Evolutionary conservation across 371 early-diverging fungal genomes (phyloP), one percentile per base, ranked within the genome.

Genomic region (Saksenaea oblongispora): DNA sequence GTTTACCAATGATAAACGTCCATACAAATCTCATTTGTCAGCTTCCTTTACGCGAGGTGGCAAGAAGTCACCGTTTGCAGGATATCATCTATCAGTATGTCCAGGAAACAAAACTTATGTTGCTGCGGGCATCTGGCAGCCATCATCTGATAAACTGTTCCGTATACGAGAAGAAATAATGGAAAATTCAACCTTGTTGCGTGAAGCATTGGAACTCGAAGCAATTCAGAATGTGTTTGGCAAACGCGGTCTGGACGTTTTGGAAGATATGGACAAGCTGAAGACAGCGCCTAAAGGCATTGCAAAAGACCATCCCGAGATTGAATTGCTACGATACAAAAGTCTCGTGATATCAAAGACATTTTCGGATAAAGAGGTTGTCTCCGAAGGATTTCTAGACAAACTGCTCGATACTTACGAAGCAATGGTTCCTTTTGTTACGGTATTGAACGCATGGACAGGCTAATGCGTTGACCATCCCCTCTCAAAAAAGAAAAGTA

Each of bases 391-490:
- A 5, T 80, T 82, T 57, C 35, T 78, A 22, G 84, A 82, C n/a
- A 70, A 67, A 31, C 65, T 79, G 0, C 57, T 80, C 42, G 79
- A 81, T 55, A 73, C 75, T 0, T 71, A 63, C 58, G 87, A 87
- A 53, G 87, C 85, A 0, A 55, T 78, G 13, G 77, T 87, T 7
- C 85, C 85, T 8, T 79, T 87, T 63, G 78, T 83, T 14, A 70
- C 85, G 0, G 79, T 84, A 7, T 58, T 87, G 17, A 87, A 87
- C 51, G 73, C 80, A 14, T 87, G 85, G 87, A 74, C 73, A 1
- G 78, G 78, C 22, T 75, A 58, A n/a, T n/a, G n/a, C n/a, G n/a
- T n/a, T n/a, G n/a, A n/a, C n/a, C n/a, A n/a, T n/a, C n/a, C n/a
- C n/a, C n/a, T n/a, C n/a, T n/a, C n/a, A n/a, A n/a, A n/a, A n/a